Percentiles rank a stretch among this genome's conserved stretches.
Conservation (phyloP, 164 flowering plant genomes). For the Magnolia sinica region DNA sequence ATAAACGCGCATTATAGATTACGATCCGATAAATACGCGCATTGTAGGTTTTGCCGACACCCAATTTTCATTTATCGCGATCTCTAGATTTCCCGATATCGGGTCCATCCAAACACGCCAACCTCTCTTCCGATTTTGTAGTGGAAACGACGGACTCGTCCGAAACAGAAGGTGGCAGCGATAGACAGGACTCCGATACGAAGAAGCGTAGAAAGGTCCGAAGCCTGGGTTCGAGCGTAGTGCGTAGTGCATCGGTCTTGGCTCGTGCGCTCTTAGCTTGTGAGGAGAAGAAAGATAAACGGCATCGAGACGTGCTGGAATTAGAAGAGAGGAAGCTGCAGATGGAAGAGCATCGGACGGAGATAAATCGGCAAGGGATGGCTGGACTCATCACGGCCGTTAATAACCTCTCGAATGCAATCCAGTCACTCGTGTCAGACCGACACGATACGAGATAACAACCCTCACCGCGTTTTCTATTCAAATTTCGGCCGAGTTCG, state of each 20-base stretch:
- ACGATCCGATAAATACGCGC: too few relatives aligned
- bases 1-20: too few relatives aligned
- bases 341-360: constrained; percentile 31
- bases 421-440: constrained; percentile 33
- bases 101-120: neutral
- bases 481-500: neutral
- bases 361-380: constrained; percentile 30
- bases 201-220: constrained; percentile 25
- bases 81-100: neutral
- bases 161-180: constrained; percentile 23
- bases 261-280: constrained; percentile 25
- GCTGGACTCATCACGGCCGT: constrained; percentile 31
- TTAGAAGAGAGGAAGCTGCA: constrained; percentile 31
- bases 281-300: constrained; percentile 37
- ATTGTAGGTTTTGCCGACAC: neutral
- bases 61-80: neutral
- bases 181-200: constrained; percentile 13
- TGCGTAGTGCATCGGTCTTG: constrained; percentile 29
- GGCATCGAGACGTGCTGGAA: constrained; percentile 30
- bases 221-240: constrained; percentile 31
- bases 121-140: neutral
- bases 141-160: constrained; percentile 26
- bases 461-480: neutral
- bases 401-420: constrained; percentile 34
- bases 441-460: constrained; percentile 14